A percentile compares a stretch with the other conserved stretches of the same genome.
These are phyloP conservation scores for Gyrodon lividus DNA, from an alignment of 768 basidiomycete species.

Conservation along the genomic window DNA sequence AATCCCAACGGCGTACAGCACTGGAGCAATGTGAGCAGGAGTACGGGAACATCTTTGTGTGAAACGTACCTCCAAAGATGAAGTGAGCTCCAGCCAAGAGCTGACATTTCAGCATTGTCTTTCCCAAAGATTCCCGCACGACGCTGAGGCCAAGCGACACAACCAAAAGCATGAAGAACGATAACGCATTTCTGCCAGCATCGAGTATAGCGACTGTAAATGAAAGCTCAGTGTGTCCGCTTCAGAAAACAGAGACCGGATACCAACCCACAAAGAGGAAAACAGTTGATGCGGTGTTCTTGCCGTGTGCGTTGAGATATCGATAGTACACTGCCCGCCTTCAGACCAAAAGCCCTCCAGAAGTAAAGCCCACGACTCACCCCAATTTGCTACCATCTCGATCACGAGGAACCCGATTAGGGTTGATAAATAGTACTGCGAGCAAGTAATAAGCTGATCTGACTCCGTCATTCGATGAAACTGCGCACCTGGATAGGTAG, in stretches of 20 bases:
- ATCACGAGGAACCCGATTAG: conserved; percentile 83
- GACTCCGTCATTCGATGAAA: background rate
- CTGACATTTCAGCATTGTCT: conserved; percentile 81
- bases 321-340: conserved; percentile 75
- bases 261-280: conserved; percentile 90
- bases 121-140: conserved; percentile 83
- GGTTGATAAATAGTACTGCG: conserved; percentile 86
- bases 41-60: background rate
- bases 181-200: conserved; percentile 90
- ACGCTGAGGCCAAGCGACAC: conserved; percentile 92
- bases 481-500: conserved; percentile 78
- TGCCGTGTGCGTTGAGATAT: conserved; percentile 88
- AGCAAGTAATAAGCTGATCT: conserved; percentile 1
- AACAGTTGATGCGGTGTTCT: conserved; percentile 69
- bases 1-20: conserved; percentile 91
- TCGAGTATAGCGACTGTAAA: conserved; percentile 87
- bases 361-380: conserved; percentile 38
- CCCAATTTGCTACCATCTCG: conserved; percentile 94
- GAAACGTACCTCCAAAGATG: conserved; percentile 81
- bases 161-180: conserved; percentile 92
- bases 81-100: conserved; percentile 84
- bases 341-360: conserved; percentile 5
- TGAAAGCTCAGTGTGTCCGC: conserved; percentile 1
- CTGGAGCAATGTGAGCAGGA: conserved; percentile 38
- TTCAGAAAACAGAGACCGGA: background rate